Conservation (phyloP, 2,329 filamentous ascomycete genomes). For the Furcasterigmium sp. region DNA sequence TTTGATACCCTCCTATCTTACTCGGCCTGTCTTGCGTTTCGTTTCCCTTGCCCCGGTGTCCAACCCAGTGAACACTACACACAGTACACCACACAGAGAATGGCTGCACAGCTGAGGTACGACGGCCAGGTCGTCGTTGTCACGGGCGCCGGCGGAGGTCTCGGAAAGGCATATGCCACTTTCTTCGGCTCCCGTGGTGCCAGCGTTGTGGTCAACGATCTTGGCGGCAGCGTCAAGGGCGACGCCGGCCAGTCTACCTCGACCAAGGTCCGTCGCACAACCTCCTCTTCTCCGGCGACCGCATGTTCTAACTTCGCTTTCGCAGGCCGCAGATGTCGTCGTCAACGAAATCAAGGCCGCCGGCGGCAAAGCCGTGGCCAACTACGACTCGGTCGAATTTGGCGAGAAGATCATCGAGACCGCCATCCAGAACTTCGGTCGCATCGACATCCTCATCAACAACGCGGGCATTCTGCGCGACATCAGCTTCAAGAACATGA, state of each 20-base stretch:
- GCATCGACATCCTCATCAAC: conserved; percentile 94
- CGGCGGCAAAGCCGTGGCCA: conserved; percentile 93
- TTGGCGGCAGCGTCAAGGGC: conserved; percentile 89
- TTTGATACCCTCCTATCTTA: conserved; percentile 2
- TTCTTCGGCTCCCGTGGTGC: conserved; percentile 92
- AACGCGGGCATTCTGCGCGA: conserved; percentile 95
- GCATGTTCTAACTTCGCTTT: conserved; percentile 14
- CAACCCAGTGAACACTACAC: background rate
- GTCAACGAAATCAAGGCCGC: conserved; percentile 79
- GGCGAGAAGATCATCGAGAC: conserved; percentile 93
- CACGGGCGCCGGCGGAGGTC: conserved; percentile 73
- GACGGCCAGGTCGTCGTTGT: conserved; percentile 82
- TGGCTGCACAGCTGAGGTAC: conserved; percentile 67
- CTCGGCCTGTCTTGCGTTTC: background rate
- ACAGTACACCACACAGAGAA: conserved; percentile 24
- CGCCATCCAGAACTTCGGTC: conserved; percentile 73
- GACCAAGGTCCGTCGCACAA: conserved; percentile 59
- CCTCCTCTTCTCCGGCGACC: background rate
- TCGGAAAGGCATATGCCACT: conserved; percentile 76
- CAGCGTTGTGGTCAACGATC: conserved; percentile 93
- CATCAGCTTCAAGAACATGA: conserved; percentile 98
- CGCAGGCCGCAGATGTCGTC: conserved; percentile 73
- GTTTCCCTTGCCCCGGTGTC: background rate
- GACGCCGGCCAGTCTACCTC: conserved; percentile 64
- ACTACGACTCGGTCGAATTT: conserved; percentile 92